phyloP scores from a whole-genome alignment of 202 grass and related monocot species.

The Hordeum pubiflorum region DNA sequence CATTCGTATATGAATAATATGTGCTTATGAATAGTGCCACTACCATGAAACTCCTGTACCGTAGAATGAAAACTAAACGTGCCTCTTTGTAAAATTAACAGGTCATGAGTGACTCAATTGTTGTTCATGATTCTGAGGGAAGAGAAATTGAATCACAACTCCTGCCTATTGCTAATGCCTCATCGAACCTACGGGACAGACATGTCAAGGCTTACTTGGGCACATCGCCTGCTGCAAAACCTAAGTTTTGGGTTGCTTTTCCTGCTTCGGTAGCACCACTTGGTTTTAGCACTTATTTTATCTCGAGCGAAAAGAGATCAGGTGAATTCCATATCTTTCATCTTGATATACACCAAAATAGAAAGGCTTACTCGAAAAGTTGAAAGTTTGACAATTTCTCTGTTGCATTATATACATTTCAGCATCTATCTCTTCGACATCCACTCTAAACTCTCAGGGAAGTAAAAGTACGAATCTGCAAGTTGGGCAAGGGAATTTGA shows the following conservation, averaged over 20 bases:
- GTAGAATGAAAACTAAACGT: constrained; percentile 12
- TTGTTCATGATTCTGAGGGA: constrained; percentile 79
- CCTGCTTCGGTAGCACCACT: constrained; percentile 63
- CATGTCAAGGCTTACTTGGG: constrained; percentile 72
- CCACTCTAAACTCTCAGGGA: constrained; percentile 51
- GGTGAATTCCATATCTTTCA: constrained; percentile 34
- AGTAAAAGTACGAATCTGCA: constrained; percentile 40
- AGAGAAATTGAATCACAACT: constrained; percentile 85
- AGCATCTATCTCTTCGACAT: constrained; percentile 51
- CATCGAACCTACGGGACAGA: constrained; percentile 48
- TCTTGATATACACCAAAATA: constrained; percentile 6
- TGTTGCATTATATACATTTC: constrained; percentile 14
- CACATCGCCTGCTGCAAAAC: constrained; percentile 30
- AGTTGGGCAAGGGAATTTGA: constrained; percentile 69
- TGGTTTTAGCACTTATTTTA: constrained; percentile 88
- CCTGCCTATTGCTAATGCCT: constrained; percentile 55
- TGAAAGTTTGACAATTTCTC: neutral
- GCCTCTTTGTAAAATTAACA: constrained; percentile 30
- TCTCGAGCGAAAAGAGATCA: constrained; percentile 57
- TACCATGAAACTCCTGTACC: neutral
- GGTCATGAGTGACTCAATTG: constrained; percentile 64
- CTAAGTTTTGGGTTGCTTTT: constrained; percentile 96
- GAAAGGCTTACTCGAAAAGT: neutral
- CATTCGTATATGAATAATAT: neutral
- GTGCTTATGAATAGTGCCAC: neutral